phyloP scores from a whole-genome alignment of 768 basidiomycete genomes.

The Lactifluus pinguis region DNA sequence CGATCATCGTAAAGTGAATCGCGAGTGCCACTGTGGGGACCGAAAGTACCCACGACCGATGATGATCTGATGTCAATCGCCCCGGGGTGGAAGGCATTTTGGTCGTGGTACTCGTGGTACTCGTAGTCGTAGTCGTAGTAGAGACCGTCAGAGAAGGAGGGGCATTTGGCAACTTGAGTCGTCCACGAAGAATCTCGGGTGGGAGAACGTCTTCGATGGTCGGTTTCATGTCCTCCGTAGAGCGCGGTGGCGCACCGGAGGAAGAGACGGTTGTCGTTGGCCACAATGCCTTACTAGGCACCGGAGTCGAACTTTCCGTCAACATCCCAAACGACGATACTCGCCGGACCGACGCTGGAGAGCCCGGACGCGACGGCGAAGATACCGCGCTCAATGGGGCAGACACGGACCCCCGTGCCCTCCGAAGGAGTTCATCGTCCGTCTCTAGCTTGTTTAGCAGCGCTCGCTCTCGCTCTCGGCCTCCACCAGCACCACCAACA shows the following conservation, averaged over 20 bases:
- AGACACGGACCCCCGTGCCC: slow-evolving; percentile 1
- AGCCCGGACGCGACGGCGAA: slow-evolving; percentile 12
- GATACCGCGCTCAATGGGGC: slow-evolving; percentile 3
- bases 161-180: slow-evolving; percentile 32
- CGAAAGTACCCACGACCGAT: slow-evolving; percentile 66
- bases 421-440: not conserved
- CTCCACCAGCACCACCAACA: slow-evolving; percentile 29
- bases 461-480: too few species aligned
- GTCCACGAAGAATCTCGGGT: slow-evolving; percentile 53
- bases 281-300: not conserved
- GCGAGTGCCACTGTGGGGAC: slow-evolving; percentile 55
- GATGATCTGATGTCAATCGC: slow-evolving; percentile 26
- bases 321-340: slow-evolving; percentile 8
- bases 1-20: slow-evolving; percentile 79
- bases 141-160: slow-evolving; percentile 10
- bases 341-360: slow-evolving; percentile 12
- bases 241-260: not conserved
- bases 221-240: slow-evolving; percentile 38
- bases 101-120: not conserved
- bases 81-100: slow-evolving; percentile 25
- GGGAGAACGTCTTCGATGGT: slow-evolving; percentile 55
- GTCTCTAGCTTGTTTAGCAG: not conserved
- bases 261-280: not conserved
- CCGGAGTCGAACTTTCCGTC: slow-evolving; percentile 10
- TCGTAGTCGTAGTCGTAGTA: slow-evolving; percentile 11